A percentile compares a stretch with the other conserved stretches of the same genome.
These are phyloP conservation scores for Phytophthora pistaciae DNA, from an alignment of 352 stramenopile genomes.

Conservation along the genomic window DNA sequence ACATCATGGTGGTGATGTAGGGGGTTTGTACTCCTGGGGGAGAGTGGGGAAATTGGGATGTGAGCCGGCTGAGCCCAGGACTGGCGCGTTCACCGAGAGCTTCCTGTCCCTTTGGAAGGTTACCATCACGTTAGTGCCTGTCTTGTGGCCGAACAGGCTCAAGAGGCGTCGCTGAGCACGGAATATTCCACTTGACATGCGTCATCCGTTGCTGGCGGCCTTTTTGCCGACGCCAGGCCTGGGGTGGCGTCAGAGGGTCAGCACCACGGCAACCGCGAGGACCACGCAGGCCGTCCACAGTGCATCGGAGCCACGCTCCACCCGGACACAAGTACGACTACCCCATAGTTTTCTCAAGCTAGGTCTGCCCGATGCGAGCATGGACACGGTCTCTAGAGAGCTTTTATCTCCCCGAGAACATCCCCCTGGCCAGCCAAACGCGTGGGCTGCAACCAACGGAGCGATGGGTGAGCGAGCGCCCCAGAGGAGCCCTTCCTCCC, in stretches of 20 bases:
- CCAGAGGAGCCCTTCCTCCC: constrained; percentile 11
- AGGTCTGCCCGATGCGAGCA: neutral
- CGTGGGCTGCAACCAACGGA: neutral
- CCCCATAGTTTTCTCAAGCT: constrained; percentile 2
- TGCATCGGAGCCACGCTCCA: neutral
- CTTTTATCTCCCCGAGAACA: neutral
- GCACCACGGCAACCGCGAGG: constrained; percentile 21
- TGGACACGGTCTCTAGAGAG: neutral
- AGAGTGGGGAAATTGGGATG: constrained; percentile 47
- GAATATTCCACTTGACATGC: constrained; percentile 57
- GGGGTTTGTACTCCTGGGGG: constrained; percentile 37
- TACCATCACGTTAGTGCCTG: constrained; percentile 24
- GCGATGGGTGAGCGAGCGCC: neutral
- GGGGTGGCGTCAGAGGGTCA: constrained; percentile 40
- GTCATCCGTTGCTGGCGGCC: constrained; percentile 40
- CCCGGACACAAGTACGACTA: neutral
- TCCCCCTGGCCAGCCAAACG: neutral
- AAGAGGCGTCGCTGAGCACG: constrained; percentile 30
- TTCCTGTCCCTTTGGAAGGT: constrained; percentile 25
- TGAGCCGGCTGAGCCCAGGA: constrained; percentile 19
- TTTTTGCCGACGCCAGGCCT: constrained; percentile 41
- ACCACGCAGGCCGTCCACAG: constrained; percentile 8
- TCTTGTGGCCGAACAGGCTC: constrained; percentile 24
- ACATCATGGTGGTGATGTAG: constrained; percentile 44
- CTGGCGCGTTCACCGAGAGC: constrained; percentile 45